Evolutionary conservation across 129 eudicot genomes (phyloP).

Genomic region (Oenanthe sinensis): DNA sequence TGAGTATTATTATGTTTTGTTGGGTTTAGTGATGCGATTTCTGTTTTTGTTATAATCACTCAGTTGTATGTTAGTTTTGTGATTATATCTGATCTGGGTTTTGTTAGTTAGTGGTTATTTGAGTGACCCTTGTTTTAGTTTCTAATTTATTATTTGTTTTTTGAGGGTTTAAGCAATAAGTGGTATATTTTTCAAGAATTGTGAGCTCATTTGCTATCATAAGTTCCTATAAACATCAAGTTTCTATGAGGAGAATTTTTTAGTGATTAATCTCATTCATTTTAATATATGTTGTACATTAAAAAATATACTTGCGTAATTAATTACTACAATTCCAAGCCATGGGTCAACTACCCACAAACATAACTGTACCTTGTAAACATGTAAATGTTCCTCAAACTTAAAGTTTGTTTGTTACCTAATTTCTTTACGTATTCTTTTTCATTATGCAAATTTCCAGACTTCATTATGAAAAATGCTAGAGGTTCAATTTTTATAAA

Average conservation of each 20-base stretch:
- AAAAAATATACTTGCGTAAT: no score
- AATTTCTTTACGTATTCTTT: no score
- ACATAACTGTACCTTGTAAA: not conserved
- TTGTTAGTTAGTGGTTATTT: not conserved
- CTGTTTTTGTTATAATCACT: not conserved
- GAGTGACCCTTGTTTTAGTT: not conserved
- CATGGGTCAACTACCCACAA: not conserved
- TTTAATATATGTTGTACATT: not conserved
- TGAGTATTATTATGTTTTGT: not conserved
- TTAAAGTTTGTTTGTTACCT: no score
- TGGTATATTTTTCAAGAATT: not conserved
- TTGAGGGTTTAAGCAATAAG: not conserved
- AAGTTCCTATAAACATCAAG: no score
- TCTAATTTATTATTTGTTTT: not conserved
- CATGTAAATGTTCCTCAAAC: not conserved
- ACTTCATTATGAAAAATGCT: not conserved
- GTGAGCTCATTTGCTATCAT: not conserved
- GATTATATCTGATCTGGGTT: not conserved
- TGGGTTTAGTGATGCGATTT: not conserved
- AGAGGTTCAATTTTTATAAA: no score
- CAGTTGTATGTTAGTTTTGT: not conserved
- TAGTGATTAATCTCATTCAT: no score
- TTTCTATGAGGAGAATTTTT: no score
- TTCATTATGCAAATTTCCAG: no score
- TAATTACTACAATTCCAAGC: no score